phyloP scores from a whole-genome alignment of 345 rosid genomes.

The Boechera stricta region DNA sequence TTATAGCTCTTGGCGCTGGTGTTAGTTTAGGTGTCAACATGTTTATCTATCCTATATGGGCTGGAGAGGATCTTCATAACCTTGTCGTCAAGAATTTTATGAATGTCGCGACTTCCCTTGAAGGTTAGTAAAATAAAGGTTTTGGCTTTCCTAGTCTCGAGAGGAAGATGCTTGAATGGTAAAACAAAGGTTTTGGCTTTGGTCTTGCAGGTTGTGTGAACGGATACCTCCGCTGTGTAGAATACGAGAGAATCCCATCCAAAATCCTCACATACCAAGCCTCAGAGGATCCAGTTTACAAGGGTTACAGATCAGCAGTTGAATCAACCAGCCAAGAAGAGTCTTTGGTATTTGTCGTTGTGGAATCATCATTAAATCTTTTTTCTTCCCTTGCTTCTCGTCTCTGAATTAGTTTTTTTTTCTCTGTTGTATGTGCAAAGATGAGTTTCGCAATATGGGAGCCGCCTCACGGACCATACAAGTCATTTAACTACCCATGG shows the following conservation, averaged over 20 bases:
- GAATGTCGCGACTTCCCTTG: slow-evolving; percentile 85
- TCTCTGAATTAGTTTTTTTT: slow-evolving; percentile 17
- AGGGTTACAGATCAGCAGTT: slow-evolving; percentile 86
- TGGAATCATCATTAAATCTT: slow-evolving; percentile 2
- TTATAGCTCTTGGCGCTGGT: slow-evolving; percentile 87
- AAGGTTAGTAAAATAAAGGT: slow-evolving; percentile 55
- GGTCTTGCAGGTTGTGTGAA: slow-evolving; percentile 56
- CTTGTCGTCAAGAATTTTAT: slow-evolving; percentile 84
- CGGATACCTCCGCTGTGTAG: slow-evolving; percentile 72
- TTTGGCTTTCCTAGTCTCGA: not conserved
- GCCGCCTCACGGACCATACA: slow-evolving; percentile 97
- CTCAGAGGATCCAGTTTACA: slow-evolving; percentile 84
- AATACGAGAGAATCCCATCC: slow-evolving; percentile 77
- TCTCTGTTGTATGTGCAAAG: slow-evolving; percentile 47
- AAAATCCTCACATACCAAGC: slow-evolving; percentile 91
- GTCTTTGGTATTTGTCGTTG: slow-evolving; percentile 62
- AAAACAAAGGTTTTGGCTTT: not conserved
- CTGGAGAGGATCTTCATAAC: slow-evolving; percentile 93
- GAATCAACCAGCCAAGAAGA: slow-evolving; percentile 94
- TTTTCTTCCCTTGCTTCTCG: slow-evolving; percentile 2
- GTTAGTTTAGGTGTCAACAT: slow-evolving; percentile 77
- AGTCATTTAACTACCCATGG: slow-evolving; percentile 82
- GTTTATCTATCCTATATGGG: slow-evolving; percentile 96
- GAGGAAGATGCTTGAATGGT: not conserved
- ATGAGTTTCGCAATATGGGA: slow-evolving; percentile 94